Evolutionary conservation across 169 alveolate genomes (phyloP).

Genomic region (Besnoitia besnoiti): DNA sequence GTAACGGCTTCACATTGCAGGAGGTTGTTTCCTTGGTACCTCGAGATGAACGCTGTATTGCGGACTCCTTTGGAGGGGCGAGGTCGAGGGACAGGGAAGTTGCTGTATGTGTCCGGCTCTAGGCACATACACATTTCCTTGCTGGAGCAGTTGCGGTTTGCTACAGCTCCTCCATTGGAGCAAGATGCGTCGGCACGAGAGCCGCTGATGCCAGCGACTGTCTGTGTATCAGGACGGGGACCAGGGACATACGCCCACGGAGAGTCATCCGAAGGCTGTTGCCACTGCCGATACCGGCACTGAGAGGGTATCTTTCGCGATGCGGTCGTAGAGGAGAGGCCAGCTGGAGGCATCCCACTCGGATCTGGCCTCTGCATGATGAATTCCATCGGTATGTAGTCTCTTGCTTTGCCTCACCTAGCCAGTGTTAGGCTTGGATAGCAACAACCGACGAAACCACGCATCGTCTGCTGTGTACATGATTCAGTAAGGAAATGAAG

Average conservation of each 20-base stretch:
- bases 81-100: not conserved
- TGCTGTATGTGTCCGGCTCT: not conserved
- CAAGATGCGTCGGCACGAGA: not conserved
- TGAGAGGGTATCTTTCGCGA: not conserved
- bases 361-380: not conserved
- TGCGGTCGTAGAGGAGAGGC: not conserved
- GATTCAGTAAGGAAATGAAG: not conserved
- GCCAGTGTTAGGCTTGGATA: not conserved
- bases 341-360: not conserved
- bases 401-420: no score
- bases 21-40: not conserved
- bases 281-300: not conserved
- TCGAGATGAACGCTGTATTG: not conserved
- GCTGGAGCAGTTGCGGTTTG: not conserved
- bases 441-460: not conserved
- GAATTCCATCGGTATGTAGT: no score
- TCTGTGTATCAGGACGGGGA: not conserved
- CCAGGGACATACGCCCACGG: not conserved
- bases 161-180: not conserved
- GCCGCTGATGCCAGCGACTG: not conserved
- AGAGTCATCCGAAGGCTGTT: not conserved
- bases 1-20: not conserved
- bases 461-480: not conserved
- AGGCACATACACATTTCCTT: constrained; percentile 23
- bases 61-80: not conserved